Conservation (phyloP, 768 basidiomycete species). For the Gloeostereum incarnatum region DNA sequence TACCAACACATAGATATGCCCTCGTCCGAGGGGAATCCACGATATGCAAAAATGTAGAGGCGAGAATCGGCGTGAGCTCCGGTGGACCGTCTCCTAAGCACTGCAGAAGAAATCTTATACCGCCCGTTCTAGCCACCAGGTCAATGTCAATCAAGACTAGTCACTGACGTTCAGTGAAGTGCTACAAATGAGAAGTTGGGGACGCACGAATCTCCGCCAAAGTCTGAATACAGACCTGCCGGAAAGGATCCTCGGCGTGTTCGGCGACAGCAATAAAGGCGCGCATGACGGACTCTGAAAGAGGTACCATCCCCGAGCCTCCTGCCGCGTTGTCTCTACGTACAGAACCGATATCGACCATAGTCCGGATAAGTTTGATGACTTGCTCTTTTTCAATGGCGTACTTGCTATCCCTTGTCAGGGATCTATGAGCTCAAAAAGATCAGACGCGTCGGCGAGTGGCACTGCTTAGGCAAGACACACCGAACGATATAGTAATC, state of each 20-base stretch:
- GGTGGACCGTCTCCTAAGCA: conserved; percentile 84
- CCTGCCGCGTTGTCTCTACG: conserved; percentile 34
- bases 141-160: conserved; percentile 85
- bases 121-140: conserved; percentile 71
- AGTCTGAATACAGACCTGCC: conserved; percentile 75
- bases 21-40: conserved; percentile 82
- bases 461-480: conserved; percentile 11
- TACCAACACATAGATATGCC: conserved; percentile 66
- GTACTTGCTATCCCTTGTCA: conserved; percentile 78
- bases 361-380: conserved; percentile 78
- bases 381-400: conserved; percentile 87
- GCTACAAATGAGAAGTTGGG: background rate
- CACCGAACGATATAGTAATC: conserved; percentile 93
- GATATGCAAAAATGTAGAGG: conserved; percentile 72
- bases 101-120: conserved; percentile 79
- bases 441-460: conserved; percentile 4
- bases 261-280: conserved; percentile 92
- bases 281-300: conserved; percentile 74
- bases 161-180: conserved; percentile 3
- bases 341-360: conserved; percentile 69
- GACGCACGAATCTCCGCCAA: conserved; percentile 81
- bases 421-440: conserved; percentile 52
- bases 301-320: conserved; percentile 38
- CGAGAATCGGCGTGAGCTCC: conserved; percentile 72
- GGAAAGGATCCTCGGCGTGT: conserved; percentile 84